Base-by-base conservation (phyloP, 345 rosid genomes). In the Geranium brycei region DNA sequence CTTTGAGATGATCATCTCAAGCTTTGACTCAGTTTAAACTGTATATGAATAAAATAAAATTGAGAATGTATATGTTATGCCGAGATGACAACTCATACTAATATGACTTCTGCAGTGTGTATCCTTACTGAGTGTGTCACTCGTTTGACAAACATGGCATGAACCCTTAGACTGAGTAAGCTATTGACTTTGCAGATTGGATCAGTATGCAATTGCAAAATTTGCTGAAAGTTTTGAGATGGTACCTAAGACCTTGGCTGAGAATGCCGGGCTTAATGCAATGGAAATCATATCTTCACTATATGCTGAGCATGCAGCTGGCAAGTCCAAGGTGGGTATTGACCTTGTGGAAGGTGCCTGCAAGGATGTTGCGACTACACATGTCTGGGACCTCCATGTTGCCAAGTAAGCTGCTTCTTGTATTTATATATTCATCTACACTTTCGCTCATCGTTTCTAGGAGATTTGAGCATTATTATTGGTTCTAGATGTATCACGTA, bases 151-250 rank as follows among this genome's bases (percentile, higher is more conserved):
- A 47, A 19, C 41, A 65, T 23, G 57, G 28, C 23, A 55, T 19
- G 18, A 64, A 53, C 28, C 57, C n/a, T 58, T 15, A 28, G 53
- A 17, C 41, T 59, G 12, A 23, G 16, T 55, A 12, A 35, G 41
- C 41, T 35, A 35, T 35, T 65, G 51, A 57, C 19, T 64, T 63
- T 78, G 76, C 91, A 95, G 99, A 72, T 80, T 95, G 84, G 96
- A 95, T 78, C 96, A 91, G 70, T 87, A 91, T 69, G 99, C 99
- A 59, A 85, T 95, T 67, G 68, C 95, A 23, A 95, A 95, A 68
- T 95, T 88, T 74, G 97, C 97, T 7, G 96, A 91, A 81, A 91
- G 96, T 73, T 95, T 95, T 77, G 97, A 95, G 86, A 83, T 91
- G 92, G 83, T 95, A 38, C 96, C 97, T 16, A 84, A 76, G 71